phyloP scores from a whole-genome alignment of 805 yeast genomes.

The Metschnikowia picachoensis region DNA sequence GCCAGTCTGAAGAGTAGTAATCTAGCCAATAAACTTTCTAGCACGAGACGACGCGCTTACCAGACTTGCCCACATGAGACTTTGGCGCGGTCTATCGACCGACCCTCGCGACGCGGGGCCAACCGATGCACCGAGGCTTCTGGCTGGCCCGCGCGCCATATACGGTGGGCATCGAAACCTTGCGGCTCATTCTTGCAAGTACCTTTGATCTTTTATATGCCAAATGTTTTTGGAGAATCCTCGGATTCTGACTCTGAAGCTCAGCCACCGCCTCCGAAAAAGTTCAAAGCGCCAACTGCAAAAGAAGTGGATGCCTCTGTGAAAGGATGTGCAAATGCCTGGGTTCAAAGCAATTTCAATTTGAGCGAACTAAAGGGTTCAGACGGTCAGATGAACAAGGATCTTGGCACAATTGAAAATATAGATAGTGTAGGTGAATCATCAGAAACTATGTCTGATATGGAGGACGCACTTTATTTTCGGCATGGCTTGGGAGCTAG shows the following conservation, averaged over 20 bases:
- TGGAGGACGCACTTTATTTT: neutral
- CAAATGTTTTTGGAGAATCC: slow-evolving; percentile 15
- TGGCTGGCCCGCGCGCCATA: too few relatives aligned
- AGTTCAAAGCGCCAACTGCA: slow-evolving; percentile 1
- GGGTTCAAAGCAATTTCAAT: too few relatives aligned
- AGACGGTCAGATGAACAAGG: too few relatives aligned
- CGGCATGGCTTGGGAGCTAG: slow-evolving; percentile 2
- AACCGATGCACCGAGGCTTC: too few relatives aligned
- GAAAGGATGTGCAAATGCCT: too few relatives aligned
- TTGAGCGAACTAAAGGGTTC: too few relatives aligned
- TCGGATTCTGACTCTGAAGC: slow-evolving; percentile 13
- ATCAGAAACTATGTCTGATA: neutral
- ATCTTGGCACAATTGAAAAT: too few relatives aligned
- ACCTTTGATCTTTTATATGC: slow-evolving; percentile 6
- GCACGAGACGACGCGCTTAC: neutral
- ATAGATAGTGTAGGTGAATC: too few relatives aligned
- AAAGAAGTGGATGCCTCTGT: neutral
- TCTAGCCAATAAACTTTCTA: neutral
- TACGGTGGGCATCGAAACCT: too few relatives aligned
- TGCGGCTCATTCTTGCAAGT: neutral
- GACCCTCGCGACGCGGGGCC: too few relatives aligned
- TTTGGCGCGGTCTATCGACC: too few relatives aligned
- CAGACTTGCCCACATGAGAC: too few relatives aligned
- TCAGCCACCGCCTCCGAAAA: slow-evolving; percentile 4
- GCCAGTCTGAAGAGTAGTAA: neutral